These are phyloP conservation scores for Schizosaccharomyces octosporus DNA, from an alignment of 805 yeast species.

Conservation along the genomic window DNA sequence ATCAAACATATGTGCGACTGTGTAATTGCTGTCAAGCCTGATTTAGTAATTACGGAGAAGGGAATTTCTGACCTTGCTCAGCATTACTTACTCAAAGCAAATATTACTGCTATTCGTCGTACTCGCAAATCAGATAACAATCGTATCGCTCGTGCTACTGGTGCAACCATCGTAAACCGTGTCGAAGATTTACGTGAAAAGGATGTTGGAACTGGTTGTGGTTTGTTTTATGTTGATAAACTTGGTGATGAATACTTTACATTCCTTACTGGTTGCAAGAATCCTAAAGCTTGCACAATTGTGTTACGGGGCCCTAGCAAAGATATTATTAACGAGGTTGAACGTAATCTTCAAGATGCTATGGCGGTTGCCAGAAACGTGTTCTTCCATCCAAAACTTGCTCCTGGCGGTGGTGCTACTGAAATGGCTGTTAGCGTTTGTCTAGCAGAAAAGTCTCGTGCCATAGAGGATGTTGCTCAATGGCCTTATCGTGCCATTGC, in stretches of 20 bases:
- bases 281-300: slow-evolving; percentile 85
- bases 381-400: slow-evolving; percentile 71
- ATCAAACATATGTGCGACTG: slow-evolving; percentile 68
- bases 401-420: slow-evolving; percentile 99
- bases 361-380: slow-evolving; percentile 94
- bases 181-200: slow-evolving; percentile 79
- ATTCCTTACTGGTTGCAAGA: slow-evolving; percentile 49
- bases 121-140: slow-evolving; percentile 88
- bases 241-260: slow-evolving; percentile 96
- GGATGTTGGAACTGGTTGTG: slow-evolving; percentile 76
- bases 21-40: slow-evolving; percentile 66
- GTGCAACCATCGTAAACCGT: slow-evolving; percentile 90
- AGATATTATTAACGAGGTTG: slow-evolving; percentile 87
- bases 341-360: slow-evolving; percentile 91
- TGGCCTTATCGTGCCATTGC: slow-evolving; percentile 99
- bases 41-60: slow-evolving; percentile 86
- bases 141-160: slow-evolving; percentile 89
- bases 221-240: slow-evolving; percentile 71
- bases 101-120: slow-evolving; percentile 77
- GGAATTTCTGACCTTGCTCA: slow-evolving; percentile 92
- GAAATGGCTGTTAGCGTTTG: slow-evolving; percentile 92
- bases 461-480: slow-evolving; percentile 81
- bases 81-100: slow-evolving; percentile 80
- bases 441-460: slow-evolving; percentile 71
- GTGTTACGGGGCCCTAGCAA: slow-evolving; percentile 88